phyloP scores from a whole-genome alignment of 441 rosid genomes.

The Euphorbia schlechtendalii region DNA sequence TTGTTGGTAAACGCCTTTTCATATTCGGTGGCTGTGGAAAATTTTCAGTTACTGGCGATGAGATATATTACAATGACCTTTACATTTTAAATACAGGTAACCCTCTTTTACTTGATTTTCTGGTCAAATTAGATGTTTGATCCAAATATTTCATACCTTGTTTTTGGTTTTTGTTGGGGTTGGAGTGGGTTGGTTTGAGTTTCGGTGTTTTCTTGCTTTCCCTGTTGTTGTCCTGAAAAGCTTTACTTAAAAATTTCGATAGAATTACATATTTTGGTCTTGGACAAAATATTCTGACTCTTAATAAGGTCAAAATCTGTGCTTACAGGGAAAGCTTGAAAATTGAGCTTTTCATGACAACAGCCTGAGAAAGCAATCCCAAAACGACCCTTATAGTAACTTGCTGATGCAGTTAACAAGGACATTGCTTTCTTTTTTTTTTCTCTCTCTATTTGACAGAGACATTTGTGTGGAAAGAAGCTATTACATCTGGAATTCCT shows the following conservation, averaged over 20 bases:
- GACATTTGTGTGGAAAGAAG: constrained; percentile 82
- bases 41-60: constrained; percentile 50
- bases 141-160: too few species aligned
- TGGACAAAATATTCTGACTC: too few species aligned
- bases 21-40: constrained; percentile 92
- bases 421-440: constrained; percentile 10
- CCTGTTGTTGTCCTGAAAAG: too few species aligned
- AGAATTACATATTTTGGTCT: too few species aligned
- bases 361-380: too few species aligned
- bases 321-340: too few species aligned
- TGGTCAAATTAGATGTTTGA: not conserved
- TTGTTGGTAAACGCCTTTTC: constrained; percentile 85
- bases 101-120: not conserved
- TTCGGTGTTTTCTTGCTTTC: not conserved
- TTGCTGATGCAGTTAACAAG: too few species aligned
- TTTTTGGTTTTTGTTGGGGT: not conserved
- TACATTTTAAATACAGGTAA: constrained; percentile 82
- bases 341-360: too few species aligned
- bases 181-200: not conserved
- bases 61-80: constrained; percentile 83
- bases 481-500: constrained; percentile 62
- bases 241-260: too few species aligned
- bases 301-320: too few species aligned
- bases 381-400: too few species aligned
- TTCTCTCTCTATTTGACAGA: constrained; percentile 47